phyloP scores from a whole-genome alignment of 2,329 filamentous ascomycete species.

The Erysiphe pulchra region DNA sequence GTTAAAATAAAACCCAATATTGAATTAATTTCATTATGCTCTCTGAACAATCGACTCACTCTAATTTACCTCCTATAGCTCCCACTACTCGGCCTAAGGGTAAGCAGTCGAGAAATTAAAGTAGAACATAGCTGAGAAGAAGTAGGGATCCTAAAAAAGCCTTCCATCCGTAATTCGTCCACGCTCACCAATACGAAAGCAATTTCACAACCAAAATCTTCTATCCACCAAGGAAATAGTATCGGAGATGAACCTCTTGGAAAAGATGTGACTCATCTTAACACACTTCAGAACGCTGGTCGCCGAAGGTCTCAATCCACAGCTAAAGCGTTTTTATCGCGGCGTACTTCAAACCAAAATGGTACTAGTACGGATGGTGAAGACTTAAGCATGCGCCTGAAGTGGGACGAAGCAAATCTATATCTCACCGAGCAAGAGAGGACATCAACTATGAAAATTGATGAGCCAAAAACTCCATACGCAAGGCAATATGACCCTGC shows the following conservation, averaged over 20 bases:
- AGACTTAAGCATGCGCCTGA: conserved; percentile 45
- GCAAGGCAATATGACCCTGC: conserved; percentile 74
- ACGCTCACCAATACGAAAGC: conserved; percentile 16
- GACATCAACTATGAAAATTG: conserved; percentile 93
- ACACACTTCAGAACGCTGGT: conserved; percentile 85
- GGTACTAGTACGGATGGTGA: conserved; percentile 9
- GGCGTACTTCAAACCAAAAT: conserved; percentile 17
- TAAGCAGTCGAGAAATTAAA: too few species aligned
- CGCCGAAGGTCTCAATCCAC: conserved; percentile 67
- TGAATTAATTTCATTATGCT: too few species aligned
- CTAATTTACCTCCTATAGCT: too few species aligned
- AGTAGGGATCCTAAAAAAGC: conserved; percentile 83
- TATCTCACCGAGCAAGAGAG: conserved; percentile 94
- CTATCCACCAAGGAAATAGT: conserved; percentile 9
- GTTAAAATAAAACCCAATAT: too few species aligned
- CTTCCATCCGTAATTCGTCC: conserved; percentile 34
- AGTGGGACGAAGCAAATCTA: conserved; percentile 97
- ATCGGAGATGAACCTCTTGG: conserved; percentile 22
- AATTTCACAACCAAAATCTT: conserved; percentile 17
- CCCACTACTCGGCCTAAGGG: too few species aligned
- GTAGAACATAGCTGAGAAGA: not conserved
- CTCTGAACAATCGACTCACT: too few species aligned
- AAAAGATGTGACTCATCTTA: conserved; percentile 79
- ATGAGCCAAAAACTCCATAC: conserved; percentile 94
- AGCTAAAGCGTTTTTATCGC: conserved; percentile 23